Evolutionary conservation across 2,329 filamentous ascomycete species (phyloP), one percentile per base, ranked within the genome.

Genomic region (Alternaria infectoria): DNA sequence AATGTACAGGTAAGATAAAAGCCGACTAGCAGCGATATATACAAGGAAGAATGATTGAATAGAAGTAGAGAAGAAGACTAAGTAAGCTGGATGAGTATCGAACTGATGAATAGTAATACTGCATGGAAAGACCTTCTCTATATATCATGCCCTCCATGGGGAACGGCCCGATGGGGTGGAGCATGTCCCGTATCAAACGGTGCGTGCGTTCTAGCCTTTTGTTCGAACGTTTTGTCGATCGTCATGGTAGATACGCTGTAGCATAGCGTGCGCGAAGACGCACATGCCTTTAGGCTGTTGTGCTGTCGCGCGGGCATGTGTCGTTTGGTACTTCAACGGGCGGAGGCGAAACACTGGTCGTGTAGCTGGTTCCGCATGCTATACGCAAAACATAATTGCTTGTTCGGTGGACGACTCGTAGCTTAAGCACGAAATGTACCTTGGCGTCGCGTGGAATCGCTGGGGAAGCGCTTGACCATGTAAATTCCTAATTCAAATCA

Each of bases 21-120:
- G 70, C 75, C 60, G 74, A 44, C 74, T 76, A 72, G 74, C 73
- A 76, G 74, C 69, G 61, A 32, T 55, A 67, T 40, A 47, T 54
- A 61, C 55, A 56, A 61, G 46, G 65, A 64, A 57, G 45, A 40
- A 26, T 26, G 26, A 40, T 5, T 61, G 61, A 59, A 64, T 52
- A 62, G 61, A 55, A 50, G 46, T 62, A 66, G 57, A 55, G 19
- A 45, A 28, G 50, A 61, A 55, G 61, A 52, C 49, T 30, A 19
- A 49, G 57, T 52, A 57, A 59, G 47, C 46, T 66, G 57, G 50
- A 58, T 57, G 46, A 58, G 61, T 56, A 59, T 62, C 59, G 62
- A 65, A 59, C 58, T 61, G 55, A 26, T 32, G 43, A 51, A 57
- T 54, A 17, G 21, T 43, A 47, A 32, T 44, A 23, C 47, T 28